Base-by-base conservation (phyloP, 768 basidiomycete species). In the Agaricus blazei region DNA sequence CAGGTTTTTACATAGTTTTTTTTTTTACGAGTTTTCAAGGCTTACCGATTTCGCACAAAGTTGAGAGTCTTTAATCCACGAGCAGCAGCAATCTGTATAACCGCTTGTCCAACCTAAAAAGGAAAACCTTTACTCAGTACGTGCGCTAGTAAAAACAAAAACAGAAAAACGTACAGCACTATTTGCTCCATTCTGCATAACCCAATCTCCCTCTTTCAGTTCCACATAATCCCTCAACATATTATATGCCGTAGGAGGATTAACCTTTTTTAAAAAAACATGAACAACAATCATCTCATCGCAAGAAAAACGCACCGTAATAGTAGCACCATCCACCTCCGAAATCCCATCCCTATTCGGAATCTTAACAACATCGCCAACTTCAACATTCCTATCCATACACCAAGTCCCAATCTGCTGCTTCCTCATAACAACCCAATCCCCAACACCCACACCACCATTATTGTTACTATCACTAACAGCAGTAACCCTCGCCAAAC, bases 161-260 rank as follows among this genome's bases (percentile, higher is more conserved):
- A 50, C 7, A 3, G 19, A 28, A 51, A 46, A 14, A 70, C 84
- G 47, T 56, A 90, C 91, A 19, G 88, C 87, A 60, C 88, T 88
- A 62, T 94, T 94, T 19, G 84, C 85, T 27, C 90, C 92, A 58
- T 93, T 94, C 68, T 94, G 92, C 9, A 94, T 66, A 14, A 95
- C 75, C 86, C 86, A 93, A 46, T 90, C 88, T 3, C 86, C 90
- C 47, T 77, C 73, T 49, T 80, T 59, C 42, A 93, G 76, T 36
- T 74, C 61, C 5, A 83, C 77, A 67, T 85, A 93, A 53, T 88
- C 81, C 34, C 76, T 76, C 9, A 95, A 77, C 85, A 95, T 88
- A 62, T 87, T 86, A 59, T 85, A 85, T 1, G 93, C 93, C 0
- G 92, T 90, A 0, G 90, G 76, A 2, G 89, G 88, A 64, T 95